Conservation (phyloP, 805 yeast species). For the Brettanomyces sp. region DNA sequence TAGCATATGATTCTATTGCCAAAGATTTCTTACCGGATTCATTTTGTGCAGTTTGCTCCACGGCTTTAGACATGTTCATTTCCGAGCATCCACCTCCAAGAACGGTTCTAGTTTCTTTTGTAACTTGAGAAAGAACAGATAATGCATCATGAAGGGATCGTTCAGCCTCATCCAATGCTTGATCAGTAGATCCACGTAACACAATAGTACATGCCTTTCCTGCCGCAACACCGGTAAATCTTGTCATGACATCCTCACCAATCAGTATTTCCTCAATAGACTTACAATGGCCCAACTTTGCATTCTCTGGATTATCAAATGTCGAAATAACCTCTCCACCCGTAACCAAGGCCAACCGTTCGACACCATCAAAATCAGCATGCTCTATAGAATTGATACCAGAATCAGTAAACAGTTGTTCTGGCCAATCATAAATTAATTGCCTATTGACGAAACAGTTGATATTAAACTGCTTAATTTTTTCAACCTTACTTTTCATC, state of each 20-base stretch:
- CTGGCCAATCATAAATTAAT: constrained; percentile 96
- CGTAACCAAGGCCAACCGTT: constrained; percentile 89
- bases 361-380: constrained; percentile 97
- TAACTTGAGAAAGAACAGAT: constrained; percentile 90
- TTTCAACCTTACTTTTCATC: constrained; percentile 83
- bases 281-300: constrained; percentile 82
- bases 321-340: constrained; percentile 98
- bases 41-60: constrained; percentile 84
- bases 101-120: constrained; percentile 83
- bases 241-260: constrained; percentile 86
- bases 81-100: constrained; percentile 91
- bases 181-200: constrained; percentile 96
- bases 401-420: constrained; percentile 82
- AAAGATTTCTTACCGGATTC: constrained; percentile 88
- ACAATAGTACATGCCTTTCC: constrained; percentile 96
- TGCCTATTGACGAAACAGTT: constrained; percentile 93
- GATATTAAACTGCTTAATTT: constrained; percentile 71
- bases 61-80: constrained; percentile 95
- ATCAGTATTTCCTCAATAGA: constrained; percentile 82
- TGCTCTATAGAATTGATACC: constrained; percentile 90
- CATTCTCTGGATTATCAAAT: constrained; percentile 84
- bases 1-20: constrained; percentile 91
- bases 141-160: constrained; percentile 95
- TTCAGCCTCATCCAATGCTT: constrained; percentile 95
- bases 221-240: constrained; percentile 90